These are phyloP conservation scores for Xanthoconium stramineum DNA, from an alignment of 768 basidiomycete species.

Conservation along the genomic window DNA sequence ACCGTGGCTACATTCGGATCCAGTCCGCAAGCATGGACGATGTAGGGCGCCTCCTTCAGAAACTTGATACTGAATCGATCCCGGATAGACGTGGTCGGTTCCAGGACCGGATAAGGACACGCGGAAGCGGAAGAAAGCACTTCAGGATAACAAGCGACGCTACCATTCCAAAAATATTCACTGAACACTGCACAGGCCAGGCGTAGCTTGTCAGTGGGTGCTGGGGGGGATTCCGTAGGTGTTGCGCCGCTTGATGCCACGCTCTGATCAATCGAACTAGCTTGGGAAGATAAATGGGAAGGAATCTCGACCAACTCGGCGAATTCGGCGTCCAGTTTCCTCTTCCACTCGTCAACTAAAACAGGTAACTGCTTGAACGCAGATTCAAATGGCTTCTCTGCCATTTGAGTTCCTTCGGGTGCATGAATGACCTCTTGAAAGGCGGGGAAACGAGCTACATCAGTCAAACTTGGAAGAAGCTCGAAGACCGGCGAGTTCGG, in stretches of 20 bases:
- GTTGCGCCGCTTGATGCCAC: neutral
- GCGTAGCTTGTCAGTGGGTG: neutral
- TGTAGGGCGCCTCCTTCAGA: neutral
- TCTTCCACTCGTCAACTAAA: conserved; percentile 1
- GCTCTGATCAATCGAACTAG: neutral
- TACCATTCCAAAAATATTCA: neutral
- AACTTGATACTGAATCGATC: neutral
- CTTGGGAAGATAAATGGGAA: neutral
- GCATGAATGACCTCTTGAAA: conserved; percentile 2
- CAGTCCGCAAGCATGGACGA: conserved; percentile 3
- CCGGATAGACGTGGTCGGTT: neutral
- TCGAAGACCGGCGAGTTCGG: neutral
- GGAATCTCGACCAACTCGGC: neutral
- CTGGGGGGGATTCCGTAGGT: neutral
- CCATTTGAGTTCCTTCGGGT: neutral
- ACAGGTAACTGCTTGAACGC: conserved; percentile 4
- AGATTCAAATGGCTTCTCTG: neutral
- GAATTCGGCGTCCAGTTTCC: conserved; percentile 1
- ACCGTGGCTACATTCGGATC: neutral
- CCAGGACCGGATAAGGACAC: neutral
- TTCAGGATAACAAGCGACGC: neutral
- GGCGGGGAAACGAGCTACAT: neutral
- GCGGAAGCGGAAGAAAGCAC: neutral
- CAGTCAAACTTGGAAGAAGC: neutral
- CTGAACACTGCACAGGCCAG: conserved; percentile 4